Base-by-base conservation (phyloP, 768 basidiomycete species). In the Rhodotorula graminis region DNA sequence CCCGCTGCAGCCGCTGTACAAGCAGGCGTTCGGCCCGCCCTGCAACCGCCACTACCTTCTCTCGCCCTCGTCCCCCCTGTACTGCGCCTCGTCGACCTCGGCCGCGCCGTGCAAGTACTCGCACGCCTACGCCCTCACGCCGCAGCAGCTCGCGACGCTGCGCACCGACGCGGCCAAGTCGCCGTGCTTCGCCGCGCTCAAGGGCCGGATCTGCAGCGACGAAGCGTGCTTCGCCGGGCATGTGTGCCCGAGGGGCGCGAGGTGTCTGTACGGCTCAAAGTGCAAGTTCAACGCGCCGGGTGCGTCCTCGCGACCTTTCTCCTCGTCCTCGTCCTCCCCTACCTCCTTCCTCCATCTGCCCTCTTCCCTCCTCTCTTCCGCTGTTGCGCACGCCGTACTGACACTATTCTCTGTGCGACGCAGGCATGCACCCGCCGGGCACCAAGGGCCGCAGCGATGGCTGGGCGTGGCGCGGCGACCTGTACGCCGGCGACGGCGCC, bases 11-110 rank as follows among this genome's bases (percentile, higher is more conserved):
- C 59, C 70, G 1, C 61, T 75, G 8, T 66, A 64, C 50, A 75
- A 75, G 64, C 74, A 75, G 33, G 50, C 50, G 11, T 23, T 42
- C 18, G 23, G 60, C 65, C 15, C 67, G 67, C 3, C 61, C 27
- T 75, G 74, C 52, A 75, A 75, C 61, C 31, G 27, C 44, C 57
- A 66, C 64, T 75, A 75, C 72, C 72, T 73, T 47, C 42, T 52
- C 50, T 23, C 50, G 9, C 25, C 50, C 7, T 52, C 50, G 50
- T 52, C 50, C 25, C 50, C 50, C 2, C 23, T 25, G 1, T 23
- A 44, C 33, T 60, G 29, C 60, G 44, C 37, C 9, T 37, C 25
- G 44, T 11, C 40, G 63, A 6, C 63, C 63, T 18, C 67, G 61
- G 1, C 69, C 64, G 37, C 60, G 0, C 33, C 3, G 46, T 75